Conservation (phyloP, 2,329 filamentous ascomycete species). For the Cercospora sp. region DNA sequence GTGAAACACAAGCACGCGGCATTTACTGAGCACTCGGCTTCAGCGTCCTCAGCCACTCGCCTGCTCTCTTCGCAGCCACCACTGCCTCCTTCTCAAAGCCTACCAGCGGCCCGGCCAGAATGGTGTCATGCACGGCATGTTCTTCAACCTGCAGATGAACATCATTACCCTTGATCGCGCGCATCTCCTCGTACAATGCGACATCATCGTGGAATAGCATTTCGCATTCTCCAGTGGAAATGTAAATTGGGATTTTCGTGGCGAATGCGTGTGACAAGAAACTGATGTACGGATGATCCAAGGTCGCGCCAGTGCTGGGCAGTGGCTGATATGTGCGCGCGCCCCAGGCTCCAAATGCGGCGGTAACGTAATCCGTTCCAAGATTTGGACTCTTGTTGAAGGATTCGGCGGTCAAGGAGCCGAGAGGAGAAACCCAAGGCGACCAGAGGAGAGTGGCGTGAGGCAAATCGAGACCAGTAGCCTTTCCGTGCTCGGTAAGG, state of each 20-base stretch:
- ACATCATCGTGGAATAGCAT: constrained; percentile 45
- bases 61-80: constrained; percentile 41
- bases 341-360: constrained; percentile 48
- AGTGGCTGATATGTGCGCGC: constrained; percentile 37
- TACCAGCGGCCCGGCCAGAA: constrained; percentile 43
- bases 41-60: constrained; percentile 34
- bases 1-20: background rate
- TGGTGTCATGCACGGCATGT: constrained; percentile 50
- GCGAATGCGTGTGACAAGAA: constrained; percentile 43
- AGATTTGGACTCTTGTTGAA: constrained; percentile 39
- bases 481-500: constrained; percentile 43
- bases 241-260: constrained; percentile 44
- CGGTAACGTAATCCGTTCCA: constrained; percentile 46
- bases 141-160: constrained; percentile 46
- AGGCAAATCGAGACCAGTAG: constrained; percentile 40
- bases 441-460: constrained; percentile 46
- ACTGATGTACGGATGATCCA: constrained; percentile 43
- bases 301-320: constrained; percentile 25
- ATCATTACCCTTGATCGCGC: constrained; percentile 42
- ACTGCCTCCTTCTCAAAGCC: constrained; percentile 47
- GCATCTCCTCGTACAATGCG: constrained; percentile 43
- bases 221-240: constrained; percentile 46
- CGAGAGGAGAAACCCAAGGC: constrained; percentile 45
- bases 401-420: constrained; percentile 30
- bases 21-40: background rate